These are phyloP conservation scores for Podila epicladia DNA, from an alignment of 192 early-diverging fungal species.

Conservation along the genomic window DNA sequence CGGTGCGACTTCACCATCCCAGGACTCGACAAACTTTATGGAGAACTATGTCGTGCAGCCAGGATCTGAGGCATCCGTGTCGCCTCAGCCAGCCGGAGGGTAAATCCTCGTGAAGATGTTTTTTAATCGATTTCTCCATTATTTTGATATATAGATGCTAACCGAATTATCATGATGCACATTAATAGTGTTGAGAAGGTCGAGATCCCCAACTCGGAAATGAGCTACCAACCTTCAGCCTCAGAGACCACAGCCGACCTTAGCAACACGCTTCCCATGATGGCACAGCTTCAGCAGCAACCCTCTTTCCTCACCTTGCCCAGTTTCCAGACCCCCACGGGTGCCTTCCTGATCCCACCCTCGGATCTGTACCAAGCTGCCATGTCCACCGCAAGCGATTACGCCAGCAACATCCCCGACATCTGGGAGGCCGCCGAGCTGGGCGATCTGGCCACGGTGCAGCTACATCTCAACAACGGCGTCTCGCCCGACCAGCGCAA, in stretches of 20 bases:
- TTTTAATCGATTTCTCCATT: not conserved
- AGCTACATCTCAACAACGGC: slow-evolving; percentile 32
- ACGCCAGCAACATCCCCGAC: slow-evolving; percentile 8
- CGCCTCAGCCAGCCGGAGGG: not conserved
- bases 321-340: slow-evolving; percentile 4
- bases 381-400: no score
- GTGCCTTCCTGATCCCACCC: slow-evolving; percentile 13
- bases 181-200: slow-evolving; percentile 16
- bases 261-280: not conserved
- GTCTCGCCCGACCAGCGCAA: slow-evolving; percentile 39
- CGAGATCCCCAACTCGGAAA: slow-evolving; percentile 13
- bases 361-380: not conserved
- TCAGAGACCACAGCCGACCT: slow-evolving; percentile 17
- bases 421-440: slow-evolving; percentile 40
- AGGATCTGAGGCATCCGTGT: not conserved
- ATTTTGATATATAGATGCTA: not conserved
- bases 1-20: not conserved
- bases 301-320: slow-evolving; percentile 16
- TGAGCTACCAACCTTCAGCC: not conserved
- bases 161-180: not conserved
- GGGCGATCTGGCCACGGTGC: slow-evolving; percentile 28
- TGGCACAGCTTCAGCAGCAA: slow-evolving; percentile 8
- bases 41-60: not conserved
- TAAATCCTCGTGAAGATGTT: not conserved
- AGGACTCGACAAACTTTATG: slow-evolving; percentile 8